Evolutionary conservation across 345 rosid genomes (phyloP), one percentile per base, ranked within the genome.

Genomic region (Pistacia vera): DNA sequence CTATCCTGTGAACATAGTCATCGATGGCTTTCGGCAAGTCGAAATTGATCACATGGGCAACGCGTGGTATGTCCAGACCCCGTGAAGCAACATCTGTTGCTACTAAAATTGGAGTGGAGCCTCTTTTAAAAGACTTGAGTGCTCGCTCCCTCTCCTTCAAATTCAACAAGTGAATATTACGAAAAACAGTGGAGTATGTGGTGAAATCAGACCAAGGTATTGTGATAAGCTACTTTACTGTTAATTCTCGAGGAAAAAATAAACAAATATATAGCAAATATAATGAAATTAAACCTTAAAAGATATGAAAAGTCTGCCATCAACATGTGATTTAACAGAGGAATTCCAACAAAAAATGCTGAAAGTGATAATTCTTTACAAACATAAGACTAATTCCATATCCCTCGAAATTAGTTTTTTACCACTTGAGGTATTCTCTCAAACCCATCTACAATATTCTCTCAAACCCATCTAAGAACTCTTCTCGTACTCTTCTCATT

Each of bases 1-100:
- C 92, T 14, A 88, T 88, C 72, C 92, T 81, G 77, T 86, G 92
- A 63, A 88, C 92, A 61, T 88, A 88, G 51, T 81, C 84, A 48
- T 83, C 88, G 20, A 88, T 84, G 51, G 68, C 76, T 52, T 71
- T 83, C 7, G 90, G 92, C 54, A 88, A 75, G 80, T 88, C 92
- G 68, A 81, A 88, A 66, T 88, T 88, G 56, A 86, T 78, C 25
- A 88, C 92, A 76, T 81, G 92, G 17, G 92, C 81, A 54, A 88
- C 90, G 33, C 70, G 74, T 0, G 90, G 92, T 13, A 88, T 80
- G 71, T 88, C 92, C 44, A 88, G 81, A 18, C 90, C 90, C 35
- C 90, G 78, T 0, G 92, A 78, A 18, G 92, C 92, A 76, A 88
- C 92, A 68, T 88, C 92, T 18, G 90, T 88, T 54, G 92, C 92